Evolutionary conservation across 805 yeast genomes (phyloP).

Genomic region (Cyberlindnera veronae): DNA sequence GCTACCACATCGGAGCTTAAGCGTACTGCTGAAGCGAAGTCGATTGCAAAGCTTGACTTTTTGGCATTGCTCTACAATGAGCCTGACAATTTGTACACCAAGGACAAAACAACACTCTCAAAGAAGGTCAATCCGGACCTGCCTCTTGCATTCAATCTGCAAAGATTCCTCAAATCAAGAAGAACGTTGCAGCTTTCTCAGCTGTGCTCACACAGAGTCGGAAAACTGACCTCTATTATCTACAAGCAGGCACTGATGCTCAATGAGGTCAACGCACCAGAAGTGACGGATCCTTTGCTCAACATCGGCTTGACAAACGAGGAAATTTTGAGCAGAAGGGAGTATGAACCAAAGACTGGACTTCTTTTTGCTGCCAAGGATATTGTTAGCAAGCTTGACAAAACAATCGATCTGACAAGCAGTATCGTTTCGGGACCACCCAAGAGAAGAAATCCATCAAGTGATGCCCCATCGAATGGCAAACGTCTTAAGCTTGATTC

Average conservation of each 20-base stretch:
- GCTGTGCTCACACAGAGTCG: slow-evolving; percentile 65
- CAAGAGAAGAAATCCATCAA: slow-evolving; percentile 29
- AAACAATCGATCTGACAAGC: slow-evolving; percentile 40
- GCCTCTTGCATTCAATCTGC: slow-evolving; percentile 58
- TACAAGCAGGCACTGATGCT: slow-evolving; percentile 54
- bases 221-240: slow-evolving; percentile 60
- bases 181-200: slow-evolving; percentile 62
- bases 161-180: slow-evolving; percentile 62
- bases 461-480: slow-evolving; percentile 2
- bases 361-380: slow-evolving; percentile 42
- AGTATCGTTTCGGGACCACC: slow-evolving; percentile 40
- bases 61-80: slow-evolving; percentile 33
- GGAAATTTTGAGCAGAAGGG: slow-evolving; percentile 30
- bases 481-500: slow-evolving; percentile 40
- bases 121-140: slow-evolving; percentile 46
- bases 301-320: slow-evolving; percentile 51
- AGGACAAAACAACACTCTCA: slow-evolving; percentile 33
- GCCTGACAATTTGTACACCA: slow-evolving; percentile 28
- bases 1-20: slow-evolving; percentile 49
- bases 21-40: slow-evolving; percentile 59
- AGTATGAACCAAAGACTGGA: slow-evolving; percentile 31
- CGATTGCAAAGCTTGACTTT: slow-evolving; percentile 37
- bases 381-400: slow-evolving; percentile 37
- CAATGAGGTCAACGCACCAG: slow-evolving; percentile 56
- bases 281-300: slow-evolving; percentile 35